These are phyloP conservation scores for Microbotryomycetes sp. DNA, from an alignment of 1,284 basidiomycete genomes.

Conservation along the genomic window DNA sequence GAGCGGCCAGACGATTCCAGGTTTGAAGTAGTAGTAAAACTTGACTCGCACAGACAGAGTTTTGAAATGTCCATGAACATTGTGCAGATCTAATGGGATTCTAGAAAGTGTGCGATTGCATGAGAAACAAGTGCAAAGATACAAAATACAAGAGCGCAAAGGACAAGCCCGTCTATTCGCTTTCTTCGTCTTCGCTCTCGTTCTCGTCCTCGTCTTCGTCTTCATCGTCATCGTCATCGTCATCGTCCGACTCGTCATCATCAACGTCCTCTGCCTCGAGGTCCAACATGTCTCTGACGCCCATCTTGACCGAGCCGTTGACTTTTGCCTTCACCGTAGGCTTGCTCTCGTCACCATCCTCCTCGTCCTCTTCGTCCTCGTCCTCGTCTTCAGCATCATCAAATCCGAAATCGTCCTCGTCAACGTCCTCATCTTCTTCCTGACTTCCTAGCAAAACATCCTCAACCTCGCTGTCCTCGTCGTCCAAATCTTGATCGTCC, in stretches of 20 bases:
- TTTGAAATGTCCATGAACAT: no score
- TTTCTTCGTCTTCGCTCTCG: conserved; percentile 5
- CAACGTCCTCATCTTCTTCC: background rate
- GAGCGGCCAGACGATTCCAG: background rate
- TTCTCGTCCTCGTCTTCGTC: background rate
- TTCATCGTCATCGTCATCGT: conserved; percentile 14
- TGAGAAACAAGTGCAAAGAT: background rate
- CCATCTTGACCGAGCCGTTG: background rate
- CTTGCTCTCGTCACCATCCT: conserved; percentile 15
- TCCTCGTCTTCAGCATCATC: conserved; percentile 6
- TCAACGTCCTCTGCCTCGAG: conserved; percentile 18
- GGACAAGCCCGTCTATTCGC: conserved; percentile 21
- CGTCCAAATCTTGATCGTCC: background rate
- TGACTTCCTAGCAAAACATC: background rate
- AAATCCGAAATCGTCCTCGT: conserved; percentile 2
- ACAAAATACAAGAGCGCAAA: background rate
- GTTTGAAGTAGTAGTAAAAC: background rate
- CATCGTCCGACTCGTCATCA: conserved; percentile 9
- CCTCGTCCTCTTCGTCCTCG: conserved; percentile 16
- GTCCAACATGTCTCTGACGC: conserved; percentile 15
- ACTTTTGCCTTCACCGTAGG: conserved; percentile 4
- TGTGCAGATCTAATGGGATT: background rate
- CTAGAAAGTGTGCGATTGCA: background rate
- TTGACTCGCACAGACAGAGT: no score
- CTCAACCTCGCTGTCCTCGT: background rate